A percentile compares a stretch with the other conserved stretches of the same genome.
Conservation (phyloP, 176 grass and related monocot genomes). For the Pontederia paniculata region DNA sequence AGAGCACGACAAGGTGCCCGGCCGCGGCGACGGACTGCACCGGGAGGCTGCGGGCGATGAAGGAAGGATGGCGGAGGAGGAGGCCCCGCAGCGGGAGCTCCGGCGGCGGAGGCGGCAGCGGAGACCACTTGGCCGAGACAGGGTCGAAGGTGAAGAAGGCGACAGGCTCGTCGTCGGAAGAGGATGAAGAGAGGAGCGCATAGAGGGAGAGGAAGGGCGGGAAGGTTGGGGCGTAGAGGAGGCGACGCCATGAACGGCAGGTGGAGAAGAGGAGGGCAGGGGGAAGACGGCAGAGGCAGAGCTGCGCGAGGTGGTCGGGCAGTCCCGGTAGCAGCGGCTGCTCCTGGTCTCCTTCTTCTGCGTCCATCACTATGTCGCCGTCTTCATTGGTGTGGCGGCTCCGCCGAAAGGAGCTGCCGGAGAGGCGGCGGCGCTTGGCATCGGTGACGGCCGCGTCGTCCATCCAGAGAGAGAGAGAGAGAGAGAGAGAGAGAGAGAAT, state of each 20-base stretch:
- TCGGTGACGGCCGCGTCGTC: too few relatives aligned
- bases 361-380: background rate
- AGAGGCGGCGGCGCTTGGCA: too few relatives aligned
- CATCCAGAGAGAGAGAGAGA: too few relatives aligned
- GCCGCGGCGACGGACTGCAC: constrained; percentile 42
- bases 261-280: constrained; percentile 45
- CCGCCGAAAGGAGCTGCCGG: too few relatives aligned
- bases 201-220: constrained; percentile 23
- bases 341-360: background rate
- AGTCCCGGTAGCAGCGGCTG: constrained; percentile 50
- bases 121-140: constrained; percentile 27
- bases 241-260: constrained; percentile 54
- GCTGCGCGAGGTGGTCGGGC: constrained; percentile 68
- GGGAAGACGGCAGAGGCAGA: constrained; percentile 43
- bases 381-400: too few relatives aligned
- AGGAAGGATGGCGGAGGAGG: constrained; percentile 46
- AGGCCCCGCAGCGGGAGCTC: constrained; percentile 15
- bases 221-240: constrained; percentile 53
- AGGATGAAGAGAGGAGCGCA: constrained; percentile 24
- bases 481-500: too few relatives aligned
- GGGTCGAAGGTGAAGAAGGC: constrained; percentile 56
- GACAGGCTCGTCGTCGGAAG: background rate
- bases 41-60: constrained; percentile 57
- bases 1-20: constrained; percentile 42
- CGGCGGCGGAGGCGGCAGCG: constrained; percentile 30